Percentiles rank a stretch among this genome's conserved stretches.
These are phyloP conservation scores for Passiflora organensis DNA, from an alignment of 345 rosid genomes.

Conservation along the genomic window DNA sequence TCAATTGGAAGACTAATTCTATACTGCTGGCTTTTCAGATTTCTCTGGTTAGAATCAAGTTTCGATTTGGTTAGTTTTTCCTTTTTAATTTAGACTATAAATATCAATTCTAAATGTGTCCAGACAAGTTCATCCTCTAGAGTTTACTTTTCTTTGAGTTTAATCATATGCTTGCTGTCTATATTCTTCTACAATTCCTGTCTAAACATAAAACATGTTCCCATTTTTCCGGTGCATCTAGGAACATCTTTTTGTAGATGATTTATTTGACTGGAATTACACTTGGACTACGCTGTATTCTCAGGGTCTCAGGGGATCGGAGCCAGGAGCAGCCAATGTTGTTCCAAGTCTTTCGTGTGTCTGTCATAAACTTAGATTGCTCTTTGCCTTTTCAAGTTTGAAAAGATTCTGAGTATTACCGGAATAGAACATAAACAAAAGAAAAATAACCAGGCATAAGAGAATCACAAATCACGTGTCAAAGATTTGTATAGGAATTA, in stretches of 20 bases:
- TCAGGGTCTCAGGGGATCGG: too few relatives aligned
- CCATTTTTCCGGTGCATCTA: not conserved
- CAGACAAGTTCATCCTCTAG: not conserved
- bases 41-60: conserved; percentile 21
- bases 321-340: not conserved
- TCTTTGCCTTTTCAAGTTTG: not conserved
- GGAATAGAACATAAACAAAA: not conserved
- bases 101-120: not conserved
- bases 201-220: not conserved
- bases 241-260: not conserved
- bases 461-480: too few relatives aligned
- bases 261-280: not conserved
- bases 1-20: conserved; percentile 14
- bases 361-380: not conserved
- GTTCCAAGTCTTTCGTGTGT: not conserved
- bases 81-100: not conserved
- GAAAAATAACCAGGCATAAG: too few relatives aligned
- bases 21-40: conserved; percentile 20
- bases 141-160: not conserved
- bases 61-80: not conserved
- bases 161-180: not conserved
- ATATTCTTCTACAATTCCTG: too few relatives aligned
- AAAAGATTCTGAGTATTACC: not conserved
- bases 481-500: too few relatives aligned
- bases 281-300: not conserved